phyloP scores from a whole-genome alignment of 257 asterid genomes.

The Prunella vulgaris region DNA sequence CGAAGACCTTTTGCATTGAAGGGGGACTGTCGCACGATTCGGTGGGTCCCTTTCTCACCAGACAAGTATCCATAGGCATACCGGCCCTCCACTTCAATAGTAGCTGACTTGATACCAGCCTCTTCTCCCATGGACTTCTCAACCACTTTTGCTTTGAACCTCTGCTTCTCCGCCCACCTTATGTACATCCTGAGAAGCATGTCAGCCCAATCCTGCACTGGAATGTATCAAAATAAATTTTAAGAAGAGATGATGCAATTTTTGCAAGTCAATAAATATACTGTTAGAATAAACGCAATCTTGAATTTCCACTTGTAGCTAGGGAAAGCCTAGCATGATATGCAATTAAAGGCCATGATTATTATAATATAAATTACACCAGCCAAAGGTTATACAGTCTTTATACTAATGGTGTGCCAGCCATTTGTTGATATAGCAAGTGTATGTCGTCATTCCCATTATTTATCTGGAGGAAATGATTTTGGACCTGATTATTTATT shows the following conservation, averaged over 20 bases:
- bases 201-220: constrained; percentile 99
- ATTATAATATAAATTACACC: background rate
- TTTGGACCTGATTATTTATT: background rate
- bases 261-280: background rate
- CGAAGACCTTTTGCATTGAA: constrained; percentile 97
- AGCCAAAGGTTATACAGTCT: background rate
- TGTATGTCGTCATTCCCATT: background rate
- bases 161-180: constrained; percentile 96
- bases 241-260: constrained; percentile 18
- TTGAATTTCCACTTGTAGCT: background rate
- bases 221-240: constrained; percentile 58
- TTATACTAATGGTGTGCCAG: background rate
- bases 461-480: background rate
- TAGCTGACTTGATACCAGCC: constrained; percentile 94
- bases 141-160: constrained; percentile 73
- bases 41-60: constrained; percentile 98
- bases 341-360: background rate
- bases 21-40: constrained; percentile 93
- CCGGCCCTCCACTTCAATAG: constrained; percentile 81
- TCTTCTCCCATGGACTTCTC: constrained; percentile 96
- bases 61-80: constrained; percentile 89
- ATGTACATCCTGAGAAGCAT: constrained; percentile 98
- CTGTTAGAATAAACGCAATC: background rate
- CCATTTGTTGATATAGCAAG: background rate
- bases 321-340: background rate